A percentile compares a stretch with the other conserved stretches of the same genome.
These are phyloP conservation scores for Dictyostelium intermedium DNA, from an alignment of 78 protist genomes.

Conservation along the genomic window DNA sequence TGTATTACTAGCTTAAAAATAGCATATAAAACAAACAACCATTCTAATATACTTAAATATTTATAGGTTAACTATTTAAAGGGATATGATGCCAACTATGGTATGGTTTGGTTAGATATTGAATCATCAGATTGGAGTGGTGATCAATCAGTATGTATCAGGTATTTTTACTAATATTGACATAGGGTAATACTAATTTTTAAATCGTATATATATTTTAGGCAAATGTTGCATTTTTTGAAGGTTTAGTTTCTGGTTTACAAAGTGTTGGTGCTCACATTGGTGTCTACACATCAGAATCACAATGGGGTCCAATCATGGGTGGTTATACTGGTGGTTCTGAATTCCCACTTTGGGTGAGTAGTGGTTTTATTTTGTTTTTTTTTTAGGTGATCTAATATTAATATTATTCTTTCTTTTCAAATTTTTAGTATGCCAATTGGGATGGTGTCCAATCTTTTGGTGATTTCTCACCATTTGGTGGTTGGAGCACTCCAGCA, in stretches of 20 bases:
- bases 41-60: no score
- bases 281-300: constrained; percentile 47
- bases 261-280: neutral
- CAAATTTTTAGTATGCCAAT: neutral
- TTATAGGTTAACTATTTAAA: neutral
- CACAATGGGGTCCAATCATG: constrained; percentile 62
- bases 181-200: no score
- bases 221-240: constrained; percentile 28
- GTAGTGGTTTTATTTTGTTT: neutral
- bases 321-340: constrained; percentile 38
- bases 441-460: constrained; percentile 13
- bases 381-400: neutral
- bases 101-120: constrained; percentile 77
- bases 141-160: neutral
- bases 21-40: no score
- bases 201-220: no score
- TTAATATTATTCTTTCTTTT: neutral
- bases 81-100: neutral
- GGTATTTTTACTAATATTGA: no score
- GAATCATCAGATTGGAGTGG: constrained; percentile 31
- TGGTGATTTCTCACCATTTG: constrained; percentile 76
- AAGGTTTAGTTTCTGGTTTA: constrained; percentile 21
- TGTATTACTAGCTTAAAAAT: no score
- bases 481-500: constrained; percentile 69
- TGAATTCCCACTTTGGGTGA: constrained; percentile 23